These are phyloP conservation scores for Beta macrorhiza DNA, from an alignment of 179 eudicot species.

Conservation along the genomic window DNA sequence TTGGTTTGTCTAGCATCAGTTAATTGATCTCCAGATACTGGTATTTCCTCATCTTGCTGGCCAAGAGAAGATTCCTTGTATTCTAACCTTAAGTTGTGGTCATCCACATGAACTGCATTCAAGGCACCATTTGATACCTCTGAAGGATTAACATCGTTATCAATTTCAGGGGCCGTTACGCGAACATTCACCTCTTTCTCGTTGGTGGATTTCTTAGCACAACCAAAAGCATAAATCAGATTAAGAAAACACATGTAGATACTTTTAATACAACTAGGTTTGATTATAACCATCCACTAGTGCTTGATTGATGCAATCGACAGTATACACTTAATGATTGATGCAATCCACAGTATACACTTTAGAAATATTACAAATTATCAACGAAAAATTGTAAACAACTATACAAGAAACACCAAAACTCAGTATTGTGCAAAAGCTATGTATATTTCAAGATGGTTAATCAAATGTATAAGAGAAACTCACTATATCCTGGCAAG, in stretches of 20 bases:
- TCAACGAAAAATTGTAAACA: not conserved
- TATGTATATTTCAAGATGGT: not conserved
- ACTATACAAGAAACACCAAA: not conserved
- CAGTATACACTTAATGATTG: not conserved
- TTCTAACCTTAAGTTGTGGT: conserved; percentile 38
- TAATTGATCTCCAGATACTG: conserved; percentile 36
- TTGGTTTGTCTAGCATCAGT: conserved; percentile 31
- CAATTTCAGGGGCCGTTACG: conserved; percentile 44
- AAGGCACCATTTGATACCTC: conserved; percentile 39
- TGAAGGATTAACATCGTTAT: conserved; percentile 37
- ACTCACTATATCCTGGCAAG: not conserved
- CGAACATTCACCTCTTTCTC: conserved; percentile 51
- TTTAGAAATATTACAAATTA: not conserved
- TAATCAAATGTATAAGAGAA: not conserved
- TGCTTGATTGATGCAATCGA: conserved; percentile 1
- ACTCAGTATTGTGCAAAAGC: not conserved
- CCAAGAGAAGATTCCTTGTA: conserved; percentile 36
- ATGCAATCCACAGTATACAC: no score
- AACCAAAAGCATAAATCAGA: conserved; percentile 20
- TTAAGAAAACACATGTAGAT: not conserved
- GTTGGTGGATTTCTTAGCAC: conserved; percentile 48
- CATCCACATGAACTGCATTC: conserved; percentile 36
- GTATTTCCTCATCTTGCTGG: conserved; percentile 36
- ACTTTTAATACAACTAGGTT: not conserved
- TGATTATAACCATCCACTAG: not conserved